Percentiles rank a stretch among this genome's conserved stretches.
These are phyloP conservation scores for Claviceps cyperi DNA, from an alignment of 2,329 filamentous ascomycete species.

Conservation along the genomic window DNA sequence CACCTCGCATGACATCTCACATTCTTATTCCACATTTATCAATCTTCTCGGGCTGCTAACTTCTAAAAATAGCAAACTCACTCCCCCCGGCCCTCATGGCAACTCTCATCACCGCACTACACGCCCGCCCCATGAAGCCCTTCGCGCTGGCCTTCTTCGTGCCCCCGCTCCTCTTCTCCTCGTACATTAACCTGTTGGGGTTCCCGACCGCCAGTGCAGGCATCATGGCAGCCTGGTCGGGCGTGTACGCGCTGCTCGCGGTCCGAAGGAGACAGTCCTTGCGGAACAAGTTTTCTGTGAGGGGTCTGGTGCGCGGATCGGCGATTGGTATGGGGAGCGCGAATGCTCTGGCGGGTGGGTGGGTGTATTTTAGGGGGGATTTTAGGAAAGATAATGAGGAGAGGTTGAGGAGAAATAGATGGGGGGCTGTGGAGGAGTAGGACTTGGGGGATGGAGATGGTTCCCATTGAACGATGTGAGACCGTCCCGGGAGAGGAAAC, in stretches of 20 bases:
- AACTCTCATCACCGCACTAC: slow-evolving; percentile 40
- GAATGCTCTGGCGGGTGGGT: slow-evolving; percentile 35
- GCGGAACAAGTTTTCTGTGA: slow-evolving; percentile 28
- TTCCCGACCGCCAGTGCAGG: slow-evolving; percentile 43
- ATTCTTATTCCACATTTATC: no score
- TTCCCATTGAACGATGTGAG: no score
- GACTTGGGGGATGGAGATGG: not conserved
- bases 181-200: slow-evolving; percentile 45
- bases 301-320: slow-evolving; percentile 34
- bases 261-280: slow-evolving; percentile 29
- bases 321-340: slow-evolving; percentile 34
- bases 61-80: slow-evolving; percentile 28
- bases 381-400: slow-evolving; percentile 34
- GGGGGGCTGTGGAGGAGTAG: slow-evolving; percentile 21
- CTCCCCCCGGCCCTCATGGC: slow-evolving; percentile 40
- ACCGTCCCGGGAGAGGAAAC: no score
- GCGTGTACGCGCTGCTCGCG: slow-evolving; percentile 41
- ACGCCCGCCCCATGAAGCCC: slow-evolving; percentile 36
- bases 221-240: slow-evolving; percentile 40
- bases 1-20: not conserved
- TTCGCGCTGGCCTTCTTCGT: slow-evolving; percentile 37
- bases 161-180: slow-evolving; percentile 27
- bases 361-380: slow-evolving; percentile 37
- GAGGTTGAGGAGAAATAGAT: slow-evolving; percentile 34
- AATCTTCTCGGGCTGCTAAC: not conserved